These are phyloP conservation scores for Pyrus hybrid DNA, from an alignment of 331 rosid species.

Conservation along the genomic window DNA sequence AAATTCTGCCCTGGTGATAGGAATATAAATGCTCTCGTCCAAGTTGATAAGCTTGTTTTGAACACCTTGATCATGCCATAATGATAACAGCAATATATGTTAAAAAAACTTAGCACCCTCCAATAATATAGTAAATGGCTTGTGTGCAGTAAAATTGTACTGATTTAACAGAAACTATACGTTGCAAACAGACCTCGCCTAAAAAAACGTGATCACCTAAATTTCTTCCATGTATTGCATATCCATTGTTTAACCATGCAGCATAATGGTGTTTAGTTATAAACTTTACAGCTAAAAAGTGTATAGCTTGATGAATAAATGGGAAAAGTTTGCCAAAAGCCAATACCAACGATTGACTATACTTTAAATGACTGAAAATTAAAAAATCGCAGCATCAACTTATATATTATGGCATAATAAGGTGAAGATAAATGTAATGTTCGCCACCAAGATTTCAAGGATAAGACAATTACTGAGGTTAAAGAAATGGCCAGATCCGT, in stretches of 20 bases:
- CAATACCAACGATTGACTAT: neutral
- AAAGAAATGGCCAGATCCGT: constrained; percentile 73
- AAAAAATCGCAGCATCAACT: neutral
- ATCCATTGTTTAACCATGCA: neutral
- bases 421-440: neutral
- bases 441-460: constrained; percentile 7
- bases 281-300: neutral
- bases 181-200: neutral
- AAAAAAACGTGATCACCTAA: neutral
- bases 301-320: neutral
- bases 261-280: neutral
- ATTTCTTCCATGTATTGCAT: neutral
- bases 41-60: constrained; percentile 71
- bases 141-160: neutral
- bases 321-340: neutral
- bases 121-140: constrained; percentile 5
- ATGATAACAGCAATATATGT: constrained; percentile 13
- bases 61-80: constrained; percentile 42
- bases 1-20: constrained; percentile 74
- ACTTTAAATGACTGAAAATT: neutral
- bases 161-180: neutral
- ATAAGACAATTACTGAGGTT: constrained; percentile 54
- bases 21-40: constrained; percentile 72
- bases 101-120: neutral
- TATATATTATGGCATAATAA: neutral